phyloP scores from a whole-genome alignment of 2,329 filamentous ascomycete genomes.

The Fusarium nisikadoi region DNA sequence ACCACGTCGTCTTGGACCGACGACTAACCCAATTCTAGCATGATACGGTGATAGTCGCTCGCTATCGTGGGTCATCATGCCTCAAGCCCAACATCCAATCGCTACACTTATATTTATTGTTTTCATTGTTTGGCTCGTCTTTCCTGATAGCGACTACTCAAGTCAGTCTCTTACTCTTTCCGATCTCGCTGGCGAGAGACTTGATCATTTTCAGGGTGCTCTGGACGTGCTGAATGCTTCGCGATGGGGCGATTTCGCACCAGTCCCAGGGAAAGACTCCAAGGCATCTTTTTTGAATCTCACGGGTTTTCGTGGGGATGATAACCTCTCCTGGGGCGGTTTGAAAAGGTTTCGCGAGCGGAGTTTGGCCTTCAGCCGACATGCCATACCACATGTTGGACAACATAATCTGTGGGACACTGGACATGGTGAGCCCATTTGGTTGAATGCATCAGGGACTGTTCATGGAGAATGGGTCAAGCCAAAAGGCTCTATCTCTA shows the following conservation, averaged over 20 bases:
- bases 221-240: conserved; percentile 66
- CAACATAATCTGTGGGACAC: conserved; percentile 55
- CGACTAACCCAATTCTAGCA: conserved; percentile 29
- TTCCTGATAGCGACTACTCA: conserved; percentile 51
- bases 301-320: conserved; percentile 78
- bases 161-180: conserved; percentile 49
- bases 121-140: conserved; percentile 54
- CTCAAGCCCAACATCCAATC: conserved; percentile 56
- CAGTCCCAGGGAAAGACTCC: conserved; percentile 47
- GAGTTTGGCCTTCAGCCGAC: conserved; percentile 69
- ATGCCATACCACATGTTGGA: conserved; percentile 58
- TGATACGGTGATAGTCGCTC: conserved; percentile 38
- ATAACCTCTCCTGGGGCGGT: conserved; percentile 83
- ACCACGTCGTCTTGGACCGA: conserved; percentile 16
- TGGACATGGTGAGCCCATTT: conserved; percentile 62
- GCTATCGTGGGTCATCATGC: conserved; percentile 53
- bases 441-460: conserved; percentile 81
- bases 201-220: conserved; percentile 63
- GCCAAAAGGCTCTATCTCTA: conserved; percentile 59
- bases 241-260: conserved; percentile 69
- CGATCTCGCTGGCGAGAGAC: conserved; percentile 55
- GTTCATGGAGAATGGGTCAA: conserved; percentile 81
- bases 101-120: conserved; percentile 46
- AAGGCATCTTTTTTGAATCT: conserved; percentile 70
- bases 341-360: conserved; percentile 73